These are phyloP conservation scores for Globisporangium cylindrosporum DNA, from an alignment of 352 stramenopile species.

Conservation along the genomic window DNA sequence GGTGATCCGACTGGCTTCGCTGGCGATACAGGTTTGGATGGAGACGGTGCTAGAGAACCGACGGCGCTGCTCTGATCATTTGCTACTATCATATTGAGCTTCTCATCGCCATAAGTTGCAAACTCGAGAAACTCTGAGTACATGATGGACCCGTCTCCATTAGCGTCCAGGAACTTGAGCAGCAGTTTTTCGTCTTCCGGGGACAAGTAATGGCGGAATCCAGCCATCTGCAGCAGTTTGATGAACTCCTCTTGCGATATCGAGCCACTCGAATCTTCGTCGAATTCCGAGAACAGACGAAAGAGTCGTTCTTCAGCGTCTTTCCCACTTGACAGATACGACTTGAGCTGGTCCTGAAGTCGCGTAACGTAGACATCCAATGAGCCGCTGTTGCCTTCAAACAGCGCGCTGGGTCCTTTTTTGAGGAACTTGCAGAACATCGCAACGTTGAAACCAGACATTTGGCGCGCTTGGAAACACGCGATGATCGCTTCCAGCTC, in stretches of 20 bases:
- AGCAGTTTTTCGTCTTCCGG: conserved; percentile 63
- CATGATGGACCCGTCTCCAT: conserved; percentile 57
- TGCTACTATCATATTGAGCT: conserved; percentile 23
- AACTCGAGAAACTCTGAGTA: conserved; percentile 73
- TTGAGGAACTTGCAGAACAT: conserved; percentile 58
- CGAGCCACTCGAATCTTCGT: conserved; percentile 48
- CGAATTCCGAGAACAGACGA: conserved; percentile 51
- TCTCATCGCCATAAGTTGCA: conserved; percentile 39
- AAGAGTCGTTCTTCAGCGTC: conserved; percentile 44
- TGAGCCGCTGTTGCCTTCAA: conserved; percentile 32
- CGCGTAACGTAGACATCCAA: conserved; percentile 58
- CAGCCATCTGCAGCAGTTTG: conserved; percentile 58
- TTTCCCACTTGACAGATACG: conserved; percentile 56
- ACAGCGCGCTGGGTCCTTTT: conserved; percentile 44
- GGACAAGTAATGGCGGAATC: conserved; percentile 54
- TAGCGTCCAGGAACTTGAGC: conserved; percentile 65
- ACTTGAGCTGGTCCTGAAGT: conserved; percentile 52
- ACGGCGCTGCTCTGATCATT: neutral
- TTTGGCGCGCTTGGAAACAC: conserved; percentile 46
- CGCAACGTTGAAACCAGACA: conserved; percentile 44
- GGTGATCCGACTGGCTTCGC: conserved; percentile 7
- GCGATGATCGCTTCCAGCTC: conserved; percentile 55
- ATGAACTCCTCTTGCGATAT: conserved; percentile 67
- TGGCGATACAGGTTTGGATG: conserved; percentile 14
- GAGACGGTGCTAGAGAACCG: conserved; percentile 15